phyloP scores from a whole-genome alignment of 352 stramenopile genomes.

The Blastocystis sp. region DNA sequence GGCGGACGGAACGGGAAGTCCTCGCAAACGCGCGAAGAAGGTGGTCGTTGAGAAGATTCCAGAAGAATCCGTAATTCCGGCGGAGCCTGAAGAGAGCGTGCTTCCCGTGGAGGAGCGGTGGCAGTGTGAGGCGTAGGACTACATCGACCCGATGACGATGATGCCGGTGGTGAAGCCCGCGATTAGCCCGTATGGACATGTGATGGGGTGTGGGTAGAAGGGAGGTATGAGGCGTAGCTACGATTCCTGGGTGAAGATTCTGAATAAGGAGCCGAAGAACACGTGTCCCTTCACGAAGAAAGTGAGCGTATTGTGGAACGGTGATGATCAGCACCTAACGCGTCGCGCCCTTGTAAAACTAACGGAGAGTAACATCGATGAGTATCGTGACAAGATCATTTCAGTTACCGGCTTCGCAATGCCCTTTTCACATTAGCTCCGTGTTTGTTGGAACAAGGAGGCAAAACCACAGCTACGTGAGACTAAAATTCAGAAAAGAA shows the following conservation, averaged over 20 bases:
- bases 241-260: conserved; percentile 64
- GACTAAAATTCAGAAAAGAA: not conserved
- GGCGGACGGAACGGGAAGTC: not conserved
- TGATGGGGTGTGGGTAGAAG: conserved; percentile 5
- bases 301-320: not conserved
- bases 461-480: not conserved
- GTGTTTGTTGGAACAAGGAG: not conserved
- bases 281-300: conserved; percentile 69
- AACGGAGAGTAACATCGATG: conserved; percentile 60
- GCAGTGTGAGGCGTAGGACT: conserved; percentile 43
- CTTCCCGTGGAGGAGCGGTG: not conserved
- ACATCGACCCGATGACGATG: conserved; percentile 70
- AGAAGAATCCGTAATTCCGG: not conserved
- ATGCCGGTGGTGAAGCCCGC: conserved; percentile 58
- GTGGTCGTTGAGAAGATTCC: not conserved
- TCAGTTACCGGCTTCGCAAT: not conserved
- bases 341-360: conserved; percentile 62
- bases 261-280: conserved; percentile 64
- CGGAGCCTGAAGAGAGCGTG: not conserved
- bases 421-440: not conserved
- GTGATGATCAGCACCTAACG: conserved; percentile 55
- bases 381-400: conserved; percentile 69
- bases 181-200: conserved; percentile 68
- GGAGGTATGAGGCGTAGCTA: not conserved
- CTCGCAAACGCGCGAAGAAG: conserved; percentile 6